Evolutionary conservation across 2,329 filamentous ascomycete genomes (phyloP).

Genomic region (Aspergillus sp.): DNA sequence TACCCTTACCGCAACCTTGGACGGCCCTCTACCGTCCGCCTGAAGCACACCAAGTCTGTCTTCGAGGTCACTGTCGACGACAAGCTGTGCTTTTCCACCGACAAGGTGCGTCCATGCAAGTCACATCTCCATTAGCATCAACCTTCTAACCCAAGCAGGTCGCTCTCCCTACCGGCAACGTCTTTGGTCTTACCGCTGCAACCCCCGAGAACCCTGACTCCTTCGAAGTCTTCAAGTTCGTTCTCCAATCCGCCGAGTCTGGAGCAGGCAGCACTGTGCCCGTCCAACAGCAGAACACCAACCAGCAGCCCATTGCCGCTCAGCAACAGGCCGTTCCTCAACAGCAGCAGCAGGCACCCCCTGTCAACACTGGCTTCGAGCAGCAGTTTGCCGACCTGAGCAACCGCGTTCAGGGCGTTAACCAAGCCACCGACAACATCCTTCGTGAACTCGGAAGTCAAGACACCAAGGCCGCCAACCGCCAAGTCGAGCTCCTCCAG

Average conservation of each 20-base stretch:
- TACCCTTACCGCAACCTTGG: constrained; percentile 91
- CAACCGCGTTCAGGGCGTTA: constrained; percentile 70
- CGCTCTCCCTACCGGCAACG: constrained; percentile 75
- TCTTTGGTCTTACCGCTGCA: constrained; percentile 82
- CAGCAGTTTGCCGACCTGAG: constrained; percentile 80
- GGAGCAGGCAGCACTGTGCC: constrained; percentile 20
- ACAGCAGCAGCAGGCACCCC: constrained; percentile 21
- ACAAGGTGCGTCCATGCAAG: constrained; percentile 51
- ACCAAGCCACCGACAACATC: constrained; percentile 61
- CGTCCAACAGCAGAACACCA: constrained; percentile 15
- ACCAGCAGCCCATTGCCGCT: constrained; percentile 27
- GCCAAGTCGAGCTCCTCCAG: constrained; percentile 53
- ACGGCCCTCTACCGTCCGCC: constrained; percentile 73
- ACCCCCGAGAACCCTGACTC: constrained; percentile 91
- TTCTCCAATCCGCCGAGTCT: constrained; percentile 59
- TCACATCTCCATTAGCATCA: background rate
- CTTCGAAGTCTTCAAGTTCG: constrained; percentile 88
- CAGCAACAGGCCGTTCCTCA: constrained; percentile 23
- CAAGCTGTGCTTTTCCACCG: constrained; percentile 76
- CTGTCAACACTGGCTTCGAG: constrained; percentile 40
- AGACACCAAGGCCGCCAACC: constrained; percentile 54
- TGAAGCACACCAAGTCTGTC: constrained; percentile 65
- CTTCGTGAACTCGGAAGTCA: constrained; percentile 55
- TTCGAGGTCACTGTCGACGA: constrained; percentile 83
- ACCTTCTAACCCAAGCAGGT: constrained; percentile 51